Base-by-base conservation (phyloP, 2,329 filamentous ascomycete genomes). In the Pezicula carpinea region DNA sequence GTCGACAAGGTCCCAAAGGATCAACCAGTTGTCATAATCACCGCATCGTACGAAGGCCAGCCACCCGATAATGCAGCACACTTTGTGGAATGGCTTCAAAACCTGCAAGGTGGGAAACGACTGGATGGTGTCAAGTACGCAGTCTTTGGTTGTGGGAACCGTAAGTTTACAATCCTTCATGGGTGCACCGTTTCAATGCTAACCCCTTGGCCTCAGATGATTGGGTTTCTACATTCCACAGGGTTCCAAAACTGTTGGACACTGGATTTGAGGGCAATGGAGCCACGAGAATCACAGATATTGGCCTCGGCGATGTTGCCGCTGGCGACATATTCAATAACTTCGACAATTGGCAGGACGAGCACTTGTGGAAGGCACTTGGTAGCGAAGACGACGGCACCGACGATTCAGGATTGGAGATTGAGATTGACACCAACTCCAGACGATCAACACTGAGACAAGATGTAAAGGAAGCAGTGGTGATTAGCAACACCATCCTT, bases 1-100 rank as follows among this genome's bases (percentile, higher is more conserved):
- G 78, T 76, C 17, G 74, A 79, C 38, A 72, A 75, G 2, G 60
- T 89, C 1, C 77, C 82, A 0, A 78, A 71, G 43, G 72, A 77
- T 18, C 71, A 75, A 6, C 83, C 85, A 0, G 72, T 85, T 0
- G 68, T 87, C 17, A 74, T 90, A 43, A 73, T 90, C 51, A 82
- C 81, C 0, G 76, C 85, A 0, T 84, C 81, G 1, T 90, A 89
- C 55, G 85, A 90, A 57, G 86, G 86, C 1, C 74, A 86, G 46
- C 82, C 86, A 0, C 79, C 85, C 0, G 83, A 87, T 50, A 89
- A 90, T 50, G 85, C 85, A 0, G 73, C 70, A 0, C 74, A 78
- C 43, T 89, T 89, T 57, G 75, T 83, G n/a, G 68, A 73, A 17
- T 89, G 85, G 85, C 63, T 89, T 7, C 71, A 80, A 52, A 69